A percentile compares a stretch with the other conserved stretches of the same genome.
phyloP scores from a whole-genome alignment of 1,139 yeast species.

The Suhomyces anneliseae region DNA sequence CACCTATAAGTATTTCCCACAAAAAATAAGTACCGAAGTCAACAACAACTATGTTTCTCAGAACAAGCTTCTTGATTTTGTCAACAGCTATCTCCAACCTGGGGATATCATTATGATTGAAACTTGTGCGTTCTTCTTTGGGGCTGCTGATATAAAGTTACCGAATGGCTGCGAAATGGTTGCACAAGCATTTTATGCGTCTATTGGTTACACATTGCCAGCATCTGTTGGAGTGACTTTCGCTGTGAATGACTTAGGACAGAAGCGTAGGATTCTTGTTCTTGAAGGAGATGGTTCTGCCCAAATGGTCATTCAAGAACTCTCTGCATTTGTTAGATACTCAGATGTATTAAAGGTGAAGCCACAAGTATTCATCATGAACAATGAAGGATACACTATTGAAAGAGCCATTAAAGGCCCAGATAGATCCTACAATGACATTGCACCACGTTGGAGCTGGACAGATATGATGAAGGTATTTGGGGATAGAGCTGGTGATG shows the following conservation, averaged over 20 bases:
- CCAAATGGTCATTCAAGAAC: slow-evolving; percentile 85
- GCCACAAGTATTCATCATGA: slow-evolving; percentile 68
- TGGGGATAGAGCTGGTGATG: slow-evolving; percentile 53
- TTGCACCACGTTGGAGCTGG: slow-evolving; percentile 81
- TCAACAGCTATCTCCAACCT: slow-evolving; percentile 44
- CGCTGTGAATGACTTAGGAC: slow-evolving; percentile 58
- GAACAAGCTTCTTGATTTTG: slow-evolving; percentile 29
- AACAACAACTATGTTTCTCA: slow-evolving; percentile 13
- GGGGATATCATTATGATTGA: slow-evolving; percentile 71
- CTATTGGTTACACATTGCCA: slow-evolving; percentile 86
- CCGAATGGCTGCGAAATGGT: slow-evolving; percentile 53
- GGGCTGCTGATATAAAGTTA: slow-evolving; percentile 59
- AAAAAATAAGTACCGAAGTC: neutral
- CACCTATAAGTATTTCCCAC: slow-evolving; percentile 9
- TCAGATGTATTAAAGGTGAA: slow-evolving; percentile 36
- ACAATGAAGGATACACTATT: slow-evolving; percentile 84
- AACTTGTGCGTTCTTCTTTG: slow-evolving; percentile 78
- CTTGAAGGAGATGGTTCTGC: slow-evolving; percentile 92
- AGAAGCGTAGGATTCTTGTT: slow-evolving; percentile 57
- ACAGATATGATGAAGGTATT: slow-evolving; percentile 60
- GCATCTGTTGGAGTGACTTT: slow-evolving; percentile 77
- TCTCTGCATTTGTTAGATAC: slow-evolving; percentile 65
- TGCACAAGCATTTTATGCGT: slow-evolving; percentile 72
- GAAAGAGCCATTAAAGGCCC: slow-evolving; percentile 85
- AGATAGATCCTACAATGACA: slow-evolving; percentile 73